A percentile compares a stretch with the other conserved stretches of the same genome.
Evolutionary conservation across 352 stramenopile genomes (phyloP).

Genomic region (Globisporangium solare): DNA sequence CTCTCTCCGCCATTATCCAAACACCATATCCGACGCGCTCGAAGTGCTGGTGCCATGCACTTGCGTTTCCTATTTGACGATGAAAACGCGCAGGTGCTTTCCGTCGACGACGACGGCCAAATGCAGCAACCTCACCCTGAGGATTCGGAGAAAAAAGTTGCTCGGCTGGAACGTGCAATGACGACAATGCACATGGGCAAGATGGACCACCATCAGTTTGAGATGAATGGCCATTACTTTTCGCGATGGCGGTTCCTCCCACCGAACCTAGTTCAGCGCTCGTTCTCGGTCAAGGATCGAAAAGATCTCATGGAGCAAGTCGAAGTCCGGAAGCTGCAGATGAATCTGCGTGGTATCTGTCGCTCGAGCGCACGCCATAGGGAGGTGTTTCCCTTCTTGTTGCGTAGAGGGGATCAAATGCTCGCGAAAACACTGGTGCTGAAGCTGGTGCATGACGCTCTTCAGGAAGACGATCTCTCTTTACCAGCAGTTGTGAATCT

Average conservation of each 20-base stretch:
- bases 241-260: conserved; percentile 62
- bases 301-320: conserved; percentile 24
- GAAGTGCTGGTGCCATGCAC: conserved; percentile 23
- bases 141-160: conserved; percentile 2
- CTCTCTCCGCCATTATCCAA: not conserved
- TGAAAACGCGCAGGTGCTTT: not conserved
- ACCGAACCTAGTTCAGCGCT: conserved; percentile 56
- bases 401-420: conserved; percentile 44
- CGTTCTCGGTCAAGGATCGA: conserved; percentile 21
- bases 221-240: conserved; percentile 22
- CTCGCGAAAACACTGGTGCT: conserved; percentile 48
- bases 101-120: not conserved
- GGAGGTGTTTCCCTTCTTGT: conserved; percentile 65
- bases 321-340: conserved; percentile 59
- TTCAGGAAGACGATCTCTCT: conserved; percentile 46
- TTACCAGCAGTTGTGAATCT: conserved; percentile 29
- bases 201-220: conserved; percentile 28
- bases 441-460: conserved; percentile 40
- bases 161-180: conserved; percentile 26
- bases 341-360: conserved; percentile 58
- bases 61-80: conserved; percentile 2
- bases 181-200: conserved; percentile 26
- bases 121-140: not conserved
- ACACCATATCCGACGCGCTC: conserved; percentile 14
- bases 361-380: conserved; percentile 51